phyloP scores from a whole-genome alignment of 805 yeast species.

The Candida alai region DNA sequence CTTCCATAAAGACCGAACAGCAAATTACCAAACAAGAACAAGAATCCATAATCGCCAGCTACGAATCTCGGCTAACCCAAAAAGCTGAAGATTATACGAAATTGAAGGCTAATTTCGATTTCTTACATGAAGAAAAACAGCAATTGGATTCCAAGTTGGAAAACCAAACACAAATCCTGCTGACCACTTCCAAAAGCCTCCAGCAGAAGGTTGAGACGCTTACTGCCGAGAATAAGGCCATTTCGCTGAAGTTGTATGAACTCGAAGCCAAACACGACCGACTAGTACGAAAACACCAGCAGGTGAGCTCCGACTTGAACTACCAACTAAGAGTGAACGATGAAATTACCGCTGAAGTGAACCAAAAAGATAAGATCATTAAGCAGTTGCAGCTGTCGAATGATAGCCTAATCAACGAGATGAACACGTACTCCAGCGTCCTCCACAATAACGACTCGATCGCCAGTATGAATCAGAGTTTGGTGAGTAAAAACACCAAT shows the following conservation, averaged over 20 bases:
- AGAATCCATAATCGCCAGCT: slow-evolving; percentile 19
- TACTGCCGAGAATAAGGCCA: slow-evolving; percentile 15
- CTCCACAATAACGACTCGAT: slow-evolving; percentile 4
- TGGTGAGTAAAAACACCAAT: slow-evolving; percentile 28
- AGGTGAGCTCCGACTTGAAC: slow-evolving; percentile 32
- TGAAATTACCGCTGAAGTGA: slow-evolving; percentile 37
- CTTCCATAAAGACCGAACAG: slow-evolving; percentile 31
- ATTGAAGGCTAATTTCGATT: slow-evolving; percentile 35
- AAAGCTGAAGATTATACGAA: slow-evolving; percentile 31
- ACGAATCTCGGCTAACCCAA: slow-evolving; percentile 24
- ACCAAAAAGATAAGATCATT: slow-evolving; percentile 22
- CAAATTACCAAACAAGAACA: slow-evolving; percentile 25
- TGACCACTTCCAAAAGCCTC: slow-evolving; percentile 15
- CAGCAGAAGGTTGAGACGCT: slow-evolving; percentile 17
- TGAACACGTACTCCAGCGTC: slow-evolving; percentile 14
- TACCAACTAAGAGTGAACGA: slow-evolving; percentile 28
- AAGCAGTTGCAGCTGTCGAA: slow-evolving; percentile 19
- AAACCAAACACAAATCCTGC: slow-evolving; percentile 27
- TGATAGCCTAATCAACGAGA: slow-evolving; percentile 23
- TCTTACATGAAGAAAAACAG: slow-evolving; percentile 29
- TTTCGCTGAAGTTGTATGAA: slow-evolving; percentile 11
- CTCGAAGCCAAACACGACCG: slow-evolving; percentile 19
- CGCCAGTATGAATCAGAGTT: slow-evolving; percentile 12
- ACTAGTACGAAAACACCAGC: slow-evolving; percentile 25
- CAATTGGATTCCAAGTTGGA: slow-evolving; percentile 27